Base-by-base conservation (phyloP, 805 yeast species). In the Cyberlindnera saturnus region DNA sequence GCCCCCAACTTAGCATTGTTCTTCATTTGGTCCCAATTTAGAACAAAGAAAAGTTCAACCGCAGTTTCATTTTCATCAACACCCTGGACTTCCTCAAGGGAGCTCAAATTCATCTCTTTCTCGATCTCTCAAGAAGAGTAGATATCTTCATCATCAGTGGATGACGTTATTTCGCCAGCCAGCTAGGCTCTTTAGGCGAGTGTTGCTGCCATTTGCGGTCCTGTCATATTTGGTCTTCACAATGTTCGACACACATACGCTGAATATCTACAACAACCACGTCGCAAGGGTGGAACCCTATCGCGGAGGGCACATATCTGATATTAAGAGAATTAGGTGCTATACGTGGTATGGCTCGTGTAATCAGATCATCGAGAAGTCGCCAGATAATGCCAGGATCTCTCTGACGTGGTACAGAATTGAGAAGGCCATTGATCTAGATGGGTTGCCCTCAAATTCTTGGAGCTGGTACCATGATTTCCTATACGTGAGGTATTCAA, bases 291-390 rank as follows among this genome's bases (percentile, higher is more conserved):
- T 41, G 4, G n/a, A 38, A 4, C 59, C 58, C 5, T 63, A 61
- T 49, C 36, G 29, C 0, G 65, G 64, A 2, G 67, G 66, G 14
- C 43, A 47, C 14, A 53, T 63, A 20, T 62, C 56, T 39, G 66
- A 62, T 40, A 50, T 63, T 40, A 59, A 50, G 44, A 30, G 51
- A n/a, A 48, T 60, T 14, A 43, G 51, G 16, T 63, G 67, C 42
- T 59, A 55, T 43, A 46, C 48, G n/a, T 62, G 65, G 66, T 56
- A 53, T 28, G 51, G 57, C 6, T 42, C 44, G 16, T 63, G 66
- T 35, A 51, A 55, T 35, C 57, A 53, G 39, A 43, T 63, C 30
- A 42, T 52, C 19, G 56, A 52, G 40, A 20, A 44, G 17, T 23
- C 38, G 1, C 40, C 17, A 1, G 44, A 45, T 3, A 44, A 44